These are phyloP conservation scores for Blastobotrys petasosporus DNA, from an alignment of 1,139 yeast species.

Conservation along the genomic window DNA sequence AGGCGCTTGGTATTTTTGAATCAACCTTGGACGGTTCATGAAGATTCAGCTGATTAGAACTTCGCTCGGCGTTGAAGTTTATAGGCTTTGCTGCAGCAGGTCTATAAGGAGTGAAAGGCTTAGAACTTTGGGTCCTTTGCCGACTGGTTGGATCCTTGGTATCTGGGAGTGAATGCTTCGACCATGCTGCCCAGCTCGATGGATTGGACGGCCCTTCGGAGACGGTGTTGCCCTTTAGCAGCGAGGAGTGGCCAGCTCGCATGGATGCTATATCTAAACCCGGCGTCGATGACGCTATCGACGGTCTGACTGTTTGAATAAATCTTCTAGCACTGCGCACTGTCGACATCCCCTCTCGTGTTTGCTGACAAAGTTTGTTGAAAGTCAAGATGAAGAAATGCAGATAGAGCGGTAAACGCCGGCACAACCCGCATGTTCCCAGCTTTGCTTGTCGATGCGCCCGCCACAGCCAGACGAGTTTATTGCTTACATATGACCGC, in stretches of 20 bases:
- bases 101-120: constrained; percentile 6
- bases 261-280: too few relatives aligned
- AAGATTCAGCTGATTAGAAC: not conserved
- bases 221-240: not conserved
- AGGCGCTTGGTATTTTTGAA: too few relatives aligned
- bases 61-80: not conserved
- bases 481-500: too few relatives aligned
- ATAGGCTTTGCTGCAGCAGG: constrained; percentile 6
- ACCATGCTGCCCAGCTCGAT: constrained; percentile 4
- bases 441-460: not conserved
- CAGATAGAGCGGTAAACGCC: too few relatives aligned
- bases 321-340: constrained; percentile 9
- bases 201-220: constrained; percentile 8
- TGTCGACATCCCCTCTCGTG: constrained; percentile 1
- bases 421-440: too few relatives aligned
- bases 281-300: not conserved
- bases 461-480: too few relatives aligned
- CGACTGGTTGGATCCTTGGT: not conserved
- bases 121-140: not conserved
- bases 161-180: constrained; percentile 9
- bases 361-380: too few relatives aligned
- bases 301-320: constrained; percentile 12
- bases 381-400: too few relatives aligned
- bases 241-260: too few relatives aligned
- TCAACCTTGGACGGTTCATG: too few relatives aligned